Evolutionary conservation across 805 yeast species (phyloP).

Genomic region (Spathaspora gorwiae): DNA sequence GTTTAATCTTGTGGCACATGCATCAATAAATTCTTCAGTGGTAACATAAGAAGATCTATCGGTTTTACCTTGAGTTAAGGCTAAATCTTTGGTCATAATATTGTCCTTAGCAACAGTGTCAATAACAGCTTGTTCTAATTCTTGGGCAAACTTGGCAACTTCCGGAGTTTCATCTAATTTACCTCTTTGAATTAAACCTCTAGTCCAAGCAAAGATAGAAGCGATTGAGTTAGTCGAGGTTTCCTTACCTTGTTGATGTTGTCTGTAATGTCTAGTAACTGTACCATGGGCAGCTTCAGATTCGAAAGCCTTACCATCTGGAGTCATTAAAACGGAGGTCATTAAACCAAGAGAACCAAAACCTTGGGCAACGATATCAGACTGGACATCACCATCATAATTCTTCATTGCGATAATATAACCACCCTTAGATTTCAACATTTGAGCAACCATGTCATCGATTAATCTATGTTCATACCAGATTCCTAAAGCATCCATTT

Average conservation of each 20-base stretch:
- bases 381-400: slow-evolving; percentile 96
- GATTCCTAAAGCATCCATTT: slow-evolving; percentile 76
- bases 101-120: slow-evolving; percentile 82
- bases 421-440: slow-evolving; percentile 94
- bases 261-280: slow-evolving; percentile 94
- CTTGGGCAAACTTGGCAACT: slow-evolving; percentile 73
- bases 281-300: slow-evolving; percentile 99
- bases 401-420: slow-evolving; percentile 94
- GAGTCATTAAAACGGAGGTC: slow-evolving; percentile 96
- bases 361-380: slow-evolving; percentile 97
- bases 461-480: slow-evolving; percentile 96
- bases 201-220: slow-evolving; percentile 94
- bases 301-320: slow-evolving; percentile 94
- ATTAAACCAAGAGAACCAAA: slow-evolving; percentile 94
- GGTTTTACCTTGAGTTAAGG: slow-evolving; percentile 83
- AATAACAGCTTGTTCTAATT: slow-evolving; percentile 76
- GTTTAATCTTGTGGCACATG: slow-evolving; percentile 65
- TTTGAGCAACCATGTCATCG: slow-evolving; percentile 98
- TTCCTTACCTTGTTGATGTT: slow-evolving; percentile 93
- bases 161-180: slow-evolving; percentile 81
- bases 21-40: slow-evolving; percentile 85
- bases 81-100: slow-evolving; percentile 94
- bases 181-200: slow-evolving; percentile 92
- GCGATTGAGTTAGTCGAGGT: slow-evolving; percentile 97
- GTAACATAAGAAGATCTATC: slow-evolving; percentile 79